Evolutionary conservation across 331 rosid species (phyloP), one percentile per base, ranked within the genome.

Genomic region (Erythrophleum ivorense): DNA sequence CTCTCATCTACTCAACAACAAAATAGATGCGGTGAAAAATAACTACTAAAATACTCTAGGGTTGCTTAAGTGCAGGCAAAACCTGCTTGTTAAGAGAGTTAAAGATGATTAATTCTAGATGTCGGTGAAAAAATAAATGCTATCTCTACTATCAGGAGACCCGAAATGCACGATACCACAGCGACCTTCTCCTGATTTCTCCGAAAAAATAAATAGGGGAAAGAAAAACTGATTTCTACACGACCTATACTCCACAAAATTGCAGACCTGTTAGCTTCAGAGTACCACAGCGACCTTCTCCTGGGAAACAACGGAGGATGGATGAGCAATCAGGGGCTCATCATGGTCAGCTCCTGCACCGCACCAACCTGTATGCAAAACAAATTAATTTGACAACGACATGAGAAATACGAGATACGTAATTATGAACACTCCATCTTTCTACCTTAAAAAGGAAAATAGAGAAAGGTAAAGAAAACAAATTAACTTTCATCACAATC

Each of bases 291-390:
- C 99, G 57, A 93, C 99, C 89, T 93, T 95, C 85, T 95, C 99
- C 65, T 85, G 97, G 43, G 98, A 91, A 86, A 91, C 89, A 60
- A 86, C 75, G 4, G 90, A 43, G 41, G 85, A 85, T 77, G 98
- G 92, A 57, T 87, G 94, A 45, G 99, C 99, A 18, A 95, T 89
- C 50, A 95, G 84, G 84, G 99, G 99, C 79, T 95, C 99, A 36
- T 93, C 93, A 87, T 95, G 99, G 84, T 95, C 99, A 63, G 93
- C 99, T 82, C 99, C 99, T 36, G 97, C 98, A 7, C 98, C 97
- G 19, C 99, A 95, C 99, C 99, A 95, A 78, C 98, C 99, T 95
- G 96, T 5, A 76, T 6, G 24, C 38, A 75, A 69, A 83, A 63
- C 64, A 16, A 77, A 14, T 62, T 79, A 78, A 21, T 45, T 29